Conservation (phyloP, 176 grass and related monocot species). For the Triticum timopheevii region DNA sequence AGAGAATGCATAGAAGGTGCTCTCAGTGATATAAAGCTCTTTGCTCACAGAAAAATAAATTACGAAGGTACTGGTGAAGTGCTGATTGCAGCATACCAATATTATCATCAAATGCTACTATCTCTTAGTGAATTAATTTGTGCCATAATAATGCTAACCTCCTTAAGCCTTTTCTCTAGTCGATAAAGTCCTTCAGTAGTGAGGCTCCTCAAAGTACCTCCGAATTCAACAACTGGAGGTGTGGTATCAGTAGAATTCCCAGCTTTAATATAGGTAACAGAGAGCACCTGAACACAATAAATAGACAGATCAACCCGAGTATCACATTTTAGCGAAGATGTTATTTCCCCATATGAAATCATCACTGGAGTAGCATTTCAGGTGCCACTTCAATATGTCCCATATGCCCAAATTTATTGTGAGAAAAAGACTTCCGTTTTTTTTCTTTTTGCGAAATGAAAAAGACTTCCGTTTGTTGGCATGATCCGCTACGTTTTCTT, state of each 20-base stretch:
- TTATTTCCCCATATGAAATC: no score
- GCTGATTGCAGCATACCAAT: background rate
- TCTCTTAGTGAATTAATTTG: background rate
- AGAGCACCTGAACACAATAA: constrained; percentile 59
- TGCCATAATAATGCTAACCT: constrained; percentile 43
- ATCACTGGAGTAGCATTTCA: no score
- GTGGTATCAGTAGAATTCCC: constrained; percentile 46
- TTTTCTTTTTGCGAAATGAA: no score
- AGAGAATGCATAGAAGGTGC: background rate
- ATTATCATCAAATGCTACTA: background rate
- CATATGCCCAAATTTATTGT: no score
- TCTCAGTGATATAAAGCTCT: background rate
- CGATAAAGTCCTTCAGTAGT: constrained; percentile 73
- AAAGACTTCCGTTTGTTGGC: background rate
- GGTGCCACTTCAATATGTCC: no score
- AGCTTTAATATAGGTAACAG: constrained; percentile 83
- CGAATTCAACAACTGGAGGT: constrained; percentile 76
- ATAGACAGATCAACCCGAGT: constrained; percentile 5
- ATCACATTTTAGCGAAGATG: no score
- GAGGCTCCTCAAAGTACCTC: constrained; percentile 89
- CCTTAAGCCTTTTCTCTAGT: constrained; percentile 64
- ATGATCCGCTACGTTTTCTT: background rate
- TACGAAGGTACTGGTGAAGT: background rate
- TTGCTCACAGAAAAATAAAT: background rate
- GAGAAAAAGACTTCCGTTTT: background rate